A percentile compares a stretch with the other conserved stretches of the same genome.
These are phyloP conservation scores for Saccharomyces jurei DNA, from an alignment of 805 yeast species.

Conservation along the genomic window DNA sequence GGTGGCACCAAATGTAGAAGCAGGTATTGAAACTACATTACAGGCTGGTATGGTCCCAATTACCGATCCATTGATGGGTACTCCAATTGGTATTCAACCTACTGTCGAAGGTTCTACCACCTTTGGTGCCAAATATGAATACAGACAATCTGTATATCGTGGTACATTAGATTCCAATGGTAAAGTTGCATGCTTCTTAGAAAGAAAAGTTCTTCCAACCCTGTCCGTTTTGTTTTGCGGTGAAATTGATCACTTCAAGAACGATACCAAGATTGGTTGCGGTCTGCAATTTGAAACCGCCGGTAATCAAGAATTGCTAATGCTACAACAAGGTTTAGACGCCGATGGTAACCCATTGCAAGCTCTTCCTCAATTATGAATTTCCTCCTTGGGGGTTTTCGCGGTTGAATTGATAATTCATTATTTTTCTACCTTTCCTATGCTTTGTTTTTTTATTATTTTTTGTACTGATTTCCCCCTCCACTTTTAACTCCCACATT, in stretches of 20 bases:
- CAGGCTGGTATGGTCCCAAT: conserved; percentile 70
- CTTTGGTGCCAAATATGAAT: conserved; percentile 94
- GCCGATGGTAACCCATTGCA: conserved; percentile 81
- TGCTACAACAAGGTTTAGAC: conserved; percentile 86
- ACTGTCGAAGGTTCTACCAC: conserved; percentile 87
- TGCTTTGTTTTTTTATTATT: conserved; percentile 2
- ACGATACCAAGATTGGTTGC: conserved; percentile 76
- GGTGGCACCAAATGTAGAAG: conserved; percentile 88
- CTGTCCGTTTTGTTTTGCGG: conserved; percentile 82
- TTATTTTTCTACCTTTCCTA: conserved; percentile 6
- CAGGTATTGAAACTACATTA: conserved; percentile 82
- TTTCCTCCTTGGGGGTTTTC: neutral
- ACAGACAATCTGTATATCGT: conserved; percentile 91
- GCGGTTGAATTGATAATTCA: conserved; percentile 3
- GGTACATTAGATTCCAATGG: conserved; percentile 90
- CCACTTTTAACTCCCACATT: neutral
- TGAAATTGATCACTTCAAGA: conserved; percentile 81
- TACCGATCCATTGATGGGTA: conserved; percentile 65
- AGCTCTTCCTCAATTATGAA: conserved; percentile 58
- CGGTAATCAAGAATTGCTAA: conserved; percentile 84
- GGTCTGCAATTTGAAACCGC: conserved; percentile 95
- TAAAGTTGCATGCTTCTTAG: conserved; percentile 83
- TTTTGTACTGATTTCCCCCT: conserved; percentile 3
- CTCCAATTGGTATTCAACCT: conserved; percentile 75
- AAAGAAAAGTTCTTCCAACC: conserved; percentile 88